Evolutionary conservation across 108 stramenopile species (phyloP).

Genomic region (Cafeteria roenbergensis): DNA sequence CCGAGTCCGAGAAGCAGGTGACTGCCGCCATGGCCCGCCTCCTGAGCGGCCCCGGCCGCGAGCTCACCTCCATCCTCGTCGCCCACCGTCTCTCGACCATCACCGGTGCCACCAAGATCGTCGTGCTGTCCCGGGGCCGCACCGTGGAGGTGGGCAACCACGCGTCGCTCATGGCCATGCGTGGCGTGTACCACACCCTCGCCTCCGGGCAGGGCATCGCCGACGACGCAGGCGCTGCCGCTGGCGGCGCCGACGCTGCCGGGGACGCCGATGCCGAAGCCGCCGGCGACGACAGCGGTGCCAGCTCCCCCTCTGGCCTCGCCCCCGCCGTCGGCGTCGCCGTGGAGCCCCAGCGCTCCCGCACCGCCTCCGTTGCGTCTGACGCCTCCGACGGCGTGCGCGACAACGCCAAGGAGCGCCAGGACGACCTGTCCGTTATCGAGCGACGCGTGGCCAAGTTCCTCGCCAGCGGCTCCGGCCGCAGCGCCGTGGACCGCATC

Average conservation of each 20-base stretch:
- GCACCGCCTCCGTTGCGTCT: slow-evolving; percentile 24
- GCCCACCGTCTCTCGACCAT: slow-evolving; percentile 38
- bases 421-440: too few relatives aligned
- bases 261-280: not conserved
- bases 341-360: not conserved
- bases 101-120: slow-evolving; percentile 7
- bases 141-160: slow-evolving; percentile 79
- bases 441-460: too few relatives aligned
- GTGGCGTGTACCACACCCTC: slow-evolving; percentile 13
- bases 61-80: slow-evolving; percentile 28
- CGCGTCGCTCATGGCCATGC: slow-evolving; percentile 52
- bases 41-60: not conserved
- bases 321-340: not conserved
- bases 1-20: slow-evolving; percentile 35
- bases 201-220: not conserved
- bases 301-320: not conserved
- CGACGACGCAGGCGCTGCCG: not conserved
- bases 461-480: too few relatives aligned
- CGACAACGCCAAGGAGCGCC: too few relatives aligned
- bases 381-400: too few relatives aligned
- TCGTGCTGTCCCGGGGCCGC: slow-evolving; percentile 9
- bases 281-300: not conserved
- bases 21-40: slow-evolving; percentile 30
- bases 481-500: too few relatives aligned
- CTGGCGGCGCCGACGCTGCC: not conserved